These are phyloP conservation scores for Monosporascus ibericus DNA, from an alignment of 2,329 filamentous ascomycete genomes.

Conservation along the genomic window DNA sequence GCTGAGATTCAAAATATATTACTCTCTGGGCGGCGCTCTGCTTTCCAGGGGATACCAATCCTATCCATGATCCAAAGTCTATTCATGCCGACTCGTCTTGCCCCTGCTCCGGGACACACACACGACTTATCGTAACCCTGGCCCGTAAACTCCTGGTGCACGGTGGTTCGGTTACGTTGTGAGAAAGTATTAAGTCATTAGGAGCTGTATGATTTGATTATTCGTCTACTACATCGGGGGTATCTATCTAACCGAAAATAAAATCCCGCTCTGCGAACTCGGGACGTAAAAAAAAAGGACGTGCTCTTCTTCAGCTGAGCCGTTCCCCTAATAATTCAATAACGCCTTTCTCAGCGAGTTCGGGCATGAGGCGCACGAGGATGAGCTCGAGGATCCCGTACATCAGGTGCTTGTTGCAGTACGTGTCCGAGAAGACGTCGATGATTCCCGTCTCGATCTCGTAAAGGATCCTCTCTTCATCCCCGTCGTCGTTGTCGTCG, in stretches of 20 bases:
- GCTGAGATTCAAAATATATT: background rate
- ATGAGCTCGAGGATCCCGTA: conserved; percentile 78
- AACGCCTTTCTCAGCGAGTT: conserved; percentile 67
- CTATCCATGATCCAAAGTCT: no score
- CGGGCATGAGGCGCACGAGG: conserved; percentile 76
- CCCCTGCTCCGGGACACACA: background rate
- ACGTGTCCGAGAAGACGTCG: conserved; percentile 70
- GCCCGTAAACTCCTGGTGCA: no score
- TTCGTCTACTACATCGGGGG: background rate
- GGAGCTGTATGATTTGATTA: background rate
- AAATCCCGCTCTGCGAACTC: background rate
- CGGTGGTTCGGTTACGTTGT: no score
- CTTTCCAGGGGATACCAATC: background rate
- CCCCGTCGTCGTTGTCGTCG: conserved; percentile 20
- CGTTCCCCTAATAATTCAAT: conserved; percentile 70
- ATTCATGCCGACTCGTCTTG: no score
- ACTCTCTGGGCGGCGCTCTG: background rate
- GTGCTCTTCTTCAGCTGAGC: conserved; percentile 32
- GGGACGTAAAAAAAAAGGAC: conserved; percentile 1
- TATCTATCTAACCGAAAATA: background rate
- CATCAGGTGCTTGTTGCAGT: conserved; percentile 88
- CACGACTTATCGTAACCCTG: background rate
- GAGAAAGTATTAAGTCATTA: no score
- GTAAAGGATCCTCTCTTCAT: conserved; percentile 44
- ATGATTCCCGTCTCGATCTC: conserved; percentile 61